phyloP scores from a whole-genome alignment of 345 rosid genomes.

The Pelargonium nanum region DNA sequence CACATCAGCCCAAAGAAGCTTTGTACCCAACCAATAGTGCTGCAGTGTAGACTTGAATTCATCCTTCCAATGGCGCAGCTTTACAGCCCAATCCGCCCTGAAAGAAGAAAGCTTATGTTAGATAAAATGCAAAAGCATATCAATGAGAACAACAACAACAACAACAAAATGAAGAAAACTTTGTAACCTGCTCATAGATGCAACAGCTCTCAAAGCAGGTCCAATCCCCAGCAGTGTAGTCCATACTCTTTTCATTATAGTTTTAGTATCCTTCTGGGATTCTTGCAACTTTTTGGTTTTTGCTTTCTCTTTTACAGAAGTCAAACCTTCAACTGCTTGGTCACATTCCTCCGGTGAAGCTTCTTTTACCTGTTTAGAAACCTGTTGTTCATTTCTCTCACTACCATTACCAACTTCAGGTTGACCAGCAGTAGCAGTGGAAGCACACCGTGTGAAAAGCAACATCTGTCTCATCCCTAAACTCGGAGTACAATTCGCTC shows the following conservation, averaged over 20 bases:
- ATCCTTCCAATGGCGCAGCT: slow-evolving; percentile 75
- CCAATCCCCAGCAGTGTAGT: slow-evolving; percentile 65
- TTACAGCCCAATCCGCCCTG: slow-evolving; percentile 97
- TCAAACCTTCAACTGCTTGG: slow-evolving; percentile 87
- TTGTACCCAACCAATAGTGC: slow-evolving; percentile 90
- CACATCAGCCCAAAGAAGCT: slow-evolving; percentile 83
- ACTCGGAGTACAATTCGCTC: slow-evolving; percentile 23
- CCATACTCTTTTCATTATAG: slow-evolving; percentile 48
- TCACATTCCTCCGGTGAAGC: slow-evolving; percentile 95
- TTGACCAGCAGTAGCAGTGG: slow-evolving; percentile 50
- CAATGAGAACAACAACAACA: slow-evolving; percentile 10
- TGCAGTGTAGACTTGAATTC: slow-evolving; percentile 81
- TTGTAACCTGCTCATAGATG: slow-evolving; percentile 86
- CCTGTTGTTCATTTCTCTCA: slow-evolving; percentile 33
- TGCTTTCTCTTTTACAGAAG: slow-evolving; percentile 76
- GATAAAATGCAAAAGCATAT: slow-evolving; percentile 10
- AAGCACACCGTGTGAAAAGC: slow-evolving; percentile 31
- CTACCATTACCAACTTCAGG: slow-evolving; percentile 26
- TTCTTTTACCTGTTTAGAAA: slow-evolving; percentile 52
- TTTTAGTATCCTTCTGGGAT: slow-evolving; percentile 38
- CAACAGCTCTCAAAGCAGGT: slow-evolving; percentile 86
- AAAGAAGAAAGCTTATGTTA: slow-evolving; percentile 11
- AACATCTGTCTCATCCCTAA: slow-evolving; percentile 27
- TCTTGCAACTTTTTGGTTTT: slow-evolving; percentile 72
- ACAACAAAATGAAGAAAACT: slow-evolving; percentile 10